Base-by-base conservation (phyloP, 1,284 basidiomycete genomes). In the Naganishia liquefaciens region DNA sequence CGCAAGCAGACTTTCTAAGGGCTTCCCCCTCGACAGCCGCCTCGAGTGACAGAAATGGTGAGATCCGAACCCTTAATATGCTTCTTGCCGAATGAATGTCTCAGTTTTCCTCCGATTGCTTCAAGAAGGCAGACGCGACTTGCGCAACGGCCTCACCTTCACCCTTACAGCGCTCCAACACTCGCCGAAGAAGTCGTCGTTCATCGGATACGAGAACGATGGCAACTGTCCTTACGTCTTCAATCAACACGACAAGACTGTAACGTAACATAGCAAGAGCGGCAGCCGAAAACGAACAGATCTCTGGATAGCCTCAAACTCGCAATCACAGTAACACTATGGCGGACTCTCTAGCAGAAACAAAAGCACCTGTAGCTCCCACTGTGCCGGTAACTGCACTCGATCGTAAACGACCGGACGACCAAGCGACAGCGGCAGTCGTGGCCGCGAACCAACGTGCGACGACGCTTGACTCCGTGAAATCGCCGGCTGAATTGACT, bases 401-500 rank as follows among this genome's bases (percentile, higher is more conserved):
- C 3, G 55, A 60, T 25, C 55, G 55, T 7, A 60, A 60, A 49
- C 15, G 55, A 21, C 55, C 55, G 13, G 55, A 60, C 10, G 55
- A 60, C 40, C 55, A 60, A 9, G 46, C 55, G 15, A 60, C 55
- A 23, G 44, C 55, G 21, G 55, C 55, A 13, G 55, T 46, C 1
- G 55, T 60, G 19, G 55, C 55, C 25, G 55, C 55, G 33, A 60
- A 60, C 17, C 55, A 51, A 27, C 46, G 43, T 5, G 50, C 23
- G 21, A 61, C 33, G 27, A 44, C 23, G 13, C 64, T 54, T 42
- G 64, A 68, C 27, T 52, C 40, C 5, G 68, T 68, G 13, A 66
- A 66, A 33, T 64, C 62, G 11, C 68, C 68, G 17, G 68, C 64
- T 27, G 68, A 68, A 42, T 55, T 68, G 64, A 68, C 68, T 19